Conservation (phyloP, 2,329 filamentous ascomycete genomes). For the Sarocladium brachiariae region DNA sequence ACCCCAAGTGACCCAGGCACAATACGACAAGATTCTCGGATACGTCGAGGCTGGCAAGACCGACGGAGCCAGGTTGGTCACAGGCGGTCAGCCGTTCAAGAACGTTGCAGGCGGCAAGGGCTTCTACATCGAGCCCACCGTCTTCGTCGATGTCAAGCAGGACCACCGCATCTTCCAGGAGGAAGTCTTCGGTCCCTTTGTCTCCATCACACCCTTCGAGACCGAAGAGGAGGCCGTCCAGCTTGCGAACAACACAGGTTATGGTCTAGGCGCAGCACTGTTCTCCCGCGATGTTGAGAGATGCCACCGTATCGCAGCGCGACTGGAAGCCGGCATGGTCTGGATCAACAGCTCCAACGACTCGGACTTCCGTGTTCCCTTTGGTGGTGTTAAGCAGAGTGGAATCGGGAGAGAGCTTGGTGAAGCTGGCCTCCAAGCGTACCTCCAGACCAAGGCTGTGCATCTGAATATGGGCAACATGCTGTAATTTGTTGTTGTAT, state of each 20-base stretch:
- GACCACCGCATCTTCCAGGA: slow-evolving; percentile 17
- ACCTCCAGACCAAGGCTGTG: neutral
- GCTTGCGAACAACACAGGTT: slow-evolving; percentile 32
- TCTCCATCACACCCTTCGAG: slow-evolving; percentile 15
- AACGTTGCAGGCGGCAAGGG: slow-evolving; percentile 7
- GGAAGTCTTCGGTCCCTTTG: slow-evolving; percentile 22
- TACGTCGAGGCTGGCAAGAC: slow-evolving; percentile 3
- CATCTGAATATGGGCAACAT: neutral
- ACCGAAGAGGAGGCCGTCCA: slow-evolving; percentile 19
- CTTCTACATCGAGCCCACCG: slow-evolving; percentile 15
- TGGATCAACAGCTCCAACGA: slow-evolving; percentile 7
- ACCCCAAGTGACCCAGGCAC: neutral
- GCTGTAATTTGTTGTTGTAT: too few species aligned
- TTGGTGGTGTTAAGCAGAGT: neutral
- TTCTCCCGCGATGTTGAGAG: slow-evolving; percentile 44
- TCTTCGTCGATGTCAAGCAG: slow-evolving; percentile 18
- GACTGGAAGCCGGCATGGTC: slow-evolving; percentile 41
- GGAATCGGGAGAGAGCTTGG: neutral
- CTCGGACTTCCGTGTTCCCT: slow-evolving; percentile 7
- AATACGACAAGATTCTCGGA: neutral
- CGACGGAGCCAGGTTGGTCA: neutral
- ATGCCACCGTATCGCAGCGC: slow-evolving; percentile 30
- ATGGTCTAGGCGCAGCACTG: slow-evolving; percentile 45
- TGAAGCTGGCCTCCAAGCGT: neutral
- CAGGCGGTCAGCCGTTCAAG: slow-evolving; percentile 46